phyloP scores from a whole-genome alignment of 83 land plant genomes.

The Thuja plicata region DNA sequence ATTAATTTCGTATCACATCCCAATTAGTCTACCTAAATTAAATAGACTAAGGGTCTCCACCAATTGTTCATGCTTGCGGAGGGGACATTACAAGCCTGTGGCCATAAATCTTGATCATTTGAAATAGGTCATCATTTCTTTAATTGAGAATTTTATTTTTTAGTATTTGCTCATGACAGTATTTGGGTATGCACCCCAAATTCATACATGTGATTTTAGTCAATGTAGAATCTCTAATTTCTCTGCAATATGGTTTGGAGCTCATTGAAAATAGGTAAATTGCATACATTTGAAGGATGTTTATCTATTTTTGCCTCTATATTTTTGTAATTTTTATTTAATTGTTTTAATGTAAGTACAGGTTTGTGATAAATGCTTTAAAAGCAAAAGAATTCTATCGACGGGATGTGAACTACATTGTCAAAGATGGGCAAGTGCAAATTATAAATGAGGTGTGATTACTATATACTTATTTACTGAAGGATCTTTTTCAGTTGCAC shows the following conservation, averaged over 20 bases:
- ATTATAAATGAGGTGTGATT: constrained; percentile 86
- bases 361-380: constrained; percentile 92
- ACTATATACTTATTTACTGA: not conserved
- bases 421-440: constrained; percentile 89
- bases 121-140: too few species aligned
- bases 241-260: not conserved
- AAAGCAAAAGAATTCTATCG: constrained; percentile 96
- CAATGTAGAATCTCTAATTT: not conserved
- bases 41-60: too few species aligned
- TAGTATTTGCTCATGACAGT: not conserved
- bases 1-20: too few species aligned
- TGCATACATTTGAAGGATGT: constrained; percentile 3
- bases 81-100: too few species aligned
- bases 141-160: not conserved
- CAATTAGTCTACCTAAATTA: too few species aligned
- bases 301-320: not conserved
- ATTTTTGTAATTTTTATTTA: constrained; percentile 3
- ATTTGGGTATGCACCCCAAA: not conserved
- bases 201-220: not conserved
- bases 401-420: constrained; percentile 93
- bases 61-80: too few species aligned
- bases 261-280: not conserved
- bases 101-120: too few species aligned
- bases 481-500: not conserved
- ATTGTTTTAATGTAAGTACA: constrained; percentile 19